Base-by-base conservation (phyloP, 2,329 filamentous ascomycete genomes). In the Arachnopeziza araneosa region DNA sequence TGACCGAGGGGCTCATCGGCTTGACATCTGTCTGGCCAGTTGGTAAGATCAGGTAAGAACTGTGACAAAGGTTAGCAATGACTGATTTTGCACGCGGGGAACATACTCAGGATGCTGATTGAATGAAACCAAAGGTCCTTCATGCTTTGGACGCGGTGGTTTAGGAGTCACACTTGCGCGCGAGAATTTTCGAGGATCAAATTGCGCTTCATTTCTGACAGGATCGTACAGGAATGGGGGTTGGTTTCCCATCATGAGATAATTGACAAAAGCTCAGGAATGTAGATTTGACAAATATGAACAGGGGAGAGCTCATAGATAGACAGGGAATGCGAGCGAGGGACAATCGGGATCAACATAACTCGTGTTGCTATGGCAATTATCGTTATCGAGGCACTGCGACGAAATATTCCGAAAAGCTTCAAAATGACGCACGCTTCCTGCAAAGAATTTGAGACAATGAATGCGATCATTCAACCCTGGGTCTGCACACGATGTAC, bases 111-210 rank as follows among this genome's bases (percentile, higher is more conserved):
- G 92, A 74, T 96, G 93, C 60, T 84, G 82, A 74, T 96, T 95
- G 79, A 96, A 89, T 61, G 88, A 83, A 64, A 97, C 77, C 64
- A 96, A 77, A 14, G 91, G 92, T 0, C 91, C 92, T 57, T 89
- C 80, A 52, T 80, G 82, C 79, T 89, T 88, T 50, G 83, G 80
- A 69, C 81, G 86, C 24, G 76, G 79, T 50, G 83, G 78, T 57
- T 84, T 83, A 14, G 84, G 82, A 70, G 85, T 78, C 79, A 84
- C 90, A 75, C 89, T 93, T 63, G 90, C 89, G 71, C 91, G 83
- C 23, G 91, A 93, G 54, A 92, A 83, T 61, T 90, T 89, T 74
- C 93, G 96, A 54, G 93, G 93, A 69, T 97, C 92, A 75, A 96
- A 96, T n/a, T 77, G 70, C 69, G 77, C 84, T 80, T 68, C 79